Percentiles rank a stretch among this genome's conserved stretches.
Evolutionary conservation across 805 yeast species (phyloP).

Genomic region (Saccharomycopsis sp.): DNA sequence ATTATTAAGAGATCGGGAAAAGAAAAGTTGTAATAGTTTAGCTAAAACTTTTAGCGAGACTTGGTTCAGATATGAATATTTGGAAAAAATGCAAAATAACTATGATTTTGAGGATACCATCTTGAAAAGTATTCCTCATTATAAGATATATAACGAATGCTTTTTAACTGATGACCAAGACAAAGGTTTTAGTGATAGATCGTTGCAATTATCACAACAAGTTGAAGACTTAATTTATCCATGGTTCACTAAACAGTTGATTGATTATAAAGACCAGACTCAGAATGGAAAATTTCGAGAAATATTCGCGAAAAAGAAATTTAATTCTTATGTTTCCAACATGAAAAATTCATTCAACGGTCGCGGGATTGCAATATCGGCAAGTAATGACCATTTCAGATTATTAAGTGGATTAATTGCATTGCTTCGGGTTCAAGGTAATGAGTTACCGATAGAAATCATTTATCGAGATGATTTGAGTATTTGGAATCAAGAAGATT

Average conservation of each 20-base stretch:
- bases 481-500: conserved; percentile 27
- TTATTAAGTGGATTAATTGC: conserved; percentile 36
- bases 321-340: conserved; percentile 24
- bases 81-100: conserved; percentile 19
- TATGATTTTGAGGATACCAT: conserved; percentile 18
- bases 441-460: conserved; percentile 35
- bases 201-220: conserved; percentile 30
- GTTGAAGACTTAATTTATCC: conserved; percentile 32
- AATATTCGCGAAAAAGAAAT: conserved; percentile 26
- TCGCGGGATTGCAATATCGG: conserved; percentile 34
- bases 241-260: conserved; percentile 32
- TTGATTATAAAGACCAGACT: conserved; percentile 31
- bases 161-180: conserved; percentile 10
- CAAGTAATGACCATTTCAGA: conserved; percentile 29
- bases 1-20: conserved; percentile 15
- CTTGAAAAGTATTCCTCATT: conserved; percentile 19
- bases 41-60: conserved; percentile 20
- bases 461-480: conserved; percentile 35
- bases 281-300: conserved; percentile 24
- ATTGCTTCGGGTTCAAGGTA: conserved; percentile 32
- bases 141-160: conserved; percentile 21
- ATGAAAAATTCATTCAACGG: conserved; percentile 30
- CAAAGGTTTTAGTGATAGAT: conserved; percentile 37
- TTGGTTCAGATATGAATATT: conserved; percentile 19
- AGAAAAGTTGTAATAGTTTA: conserved; percentile 9